Conservation (phyloP, 2,329 filamentous ascomycete genomes). For the Trichoderma sp. region DNA sequence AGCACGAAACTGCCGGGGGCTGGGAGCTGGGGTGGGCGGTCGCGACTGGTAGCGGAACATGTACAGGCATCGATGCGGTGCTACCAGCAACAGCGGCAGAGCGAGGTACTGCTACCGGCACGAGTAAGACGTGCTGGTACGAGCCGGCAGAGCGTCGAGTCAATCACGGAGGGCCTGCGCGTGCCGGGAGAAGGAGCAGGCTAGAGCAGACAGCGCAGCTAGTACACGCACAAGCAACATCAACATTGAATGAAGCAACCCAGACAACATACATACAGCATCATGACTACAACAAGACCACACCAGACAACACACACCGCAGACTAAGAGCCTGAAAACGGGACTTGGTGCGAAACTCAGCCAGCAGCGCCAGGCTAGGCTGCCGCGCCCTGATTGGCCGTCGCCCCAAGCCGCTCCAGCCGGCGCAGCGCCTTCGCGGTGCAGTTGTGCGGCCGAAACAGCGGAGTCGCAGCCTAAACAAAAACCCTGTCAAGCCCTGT, state of each 20-base stretch:
- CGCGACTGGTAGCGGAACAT: neutral
- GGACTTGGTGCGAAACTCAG: slow-evolving; percentile 18
- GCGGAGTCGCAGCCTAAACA: slow-evolving; percentile 17
- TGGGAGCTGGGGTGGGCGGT: neutral
- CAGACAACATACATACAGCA: neutral
- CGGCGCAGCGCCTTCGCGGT: slow-evolving; percentile 19
- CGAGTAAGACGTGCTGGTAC: neutral
- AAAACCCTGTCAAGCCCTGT: slow-evolving; percentile 18
- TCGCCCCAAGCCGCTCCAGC: slow-evolving; percentile 23
- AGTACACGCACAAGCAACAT: neutral
- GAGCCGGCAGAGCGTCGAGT: neutral
- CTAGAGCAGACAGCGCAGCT: neutral
- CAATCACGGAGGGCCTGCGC: neutral
- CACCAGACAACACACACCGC: neutral
- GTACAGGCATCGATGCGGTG: neutral
- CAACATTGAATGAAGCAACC: neutral
- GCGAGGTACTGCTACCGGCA: neutral
- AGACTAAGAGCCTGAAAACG: slow-evolving; percentile 23
- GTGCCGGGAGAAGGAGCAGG: neutral
- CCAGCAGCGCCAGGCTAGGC: slow-evolving; percentile 31
- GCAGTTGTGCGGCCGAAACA: slow-evolving; percentile 28
- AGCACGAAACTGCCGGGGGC: slow-evolving; percentile 9
- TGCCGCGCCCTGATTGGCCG: slow-evolving; percentile 37
- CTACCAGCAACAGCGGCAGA: neutral
- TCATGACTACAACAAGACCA: neutral